These are phyloP conservation scores for Botryotinia calthae DNA, from an alignment of 2,329 filamentous ascomycete genomes.

Conservation along the genomic window DNA sequence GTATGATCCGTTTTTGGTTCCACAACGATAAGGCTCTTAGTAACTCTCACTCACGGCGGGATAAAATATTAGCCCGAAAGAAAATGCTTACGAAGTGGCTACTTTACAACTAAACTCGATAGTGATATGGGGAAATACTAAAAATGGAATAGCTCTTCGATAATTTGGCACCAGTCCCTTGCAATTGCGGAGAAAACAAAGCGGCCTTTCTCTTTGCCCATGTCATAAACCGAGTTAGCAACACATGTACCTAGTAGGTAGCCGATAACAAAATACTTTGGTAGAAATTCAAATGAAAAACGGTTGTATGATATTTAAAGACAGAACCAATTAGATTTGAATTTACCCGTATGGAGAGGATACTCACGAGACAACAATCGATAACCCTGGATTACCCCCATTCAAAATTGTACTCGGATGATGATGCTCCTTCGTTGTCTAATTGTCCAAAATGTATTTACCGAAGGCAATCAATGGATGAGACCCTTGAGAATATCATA, in stretches of 20 bases:
- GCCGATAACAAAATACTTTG: slow-evolving; percentile 8
- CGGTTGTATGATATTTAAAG: neutral
- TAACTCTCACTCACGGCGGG: neutral
- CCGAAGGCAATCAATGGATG: neutral
- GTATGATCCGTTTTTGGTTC: neutral
- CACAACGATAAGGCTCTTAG: neutral
- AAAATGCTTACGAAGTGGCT: neutral
- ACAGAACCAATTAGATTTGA: neutral
- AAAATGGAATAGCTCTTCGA: neutral
- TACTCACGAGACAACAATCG: neutral
- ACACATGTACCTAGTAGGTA: neutral
- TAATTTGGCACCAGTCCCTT: neutral
- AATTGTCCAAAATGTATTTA: neutral
- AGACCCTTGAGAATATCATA: neutral
- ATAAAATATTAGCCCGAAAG: neutral
- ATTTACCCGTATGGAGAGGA: neutral
- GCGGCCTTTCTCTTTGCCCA: neutral
- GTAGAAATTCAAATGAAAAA: neutral
- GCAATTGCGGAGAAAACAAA: slow-evolving; percentile 15
- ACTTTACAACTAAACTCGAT: neutral
- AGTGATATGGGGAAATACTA: slow-evolving; percentile 5
- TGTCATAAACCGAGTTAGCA: neutral
- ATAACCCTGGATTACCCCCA: neutral
- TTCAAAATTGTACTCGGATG: neutral
- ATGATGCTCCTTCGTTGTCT: neutral